These are phyloP conservation scores for Neospora caninum DNA, from an alignment of 169 alveolate genomes.

Conservation along the genomic window DNA sequence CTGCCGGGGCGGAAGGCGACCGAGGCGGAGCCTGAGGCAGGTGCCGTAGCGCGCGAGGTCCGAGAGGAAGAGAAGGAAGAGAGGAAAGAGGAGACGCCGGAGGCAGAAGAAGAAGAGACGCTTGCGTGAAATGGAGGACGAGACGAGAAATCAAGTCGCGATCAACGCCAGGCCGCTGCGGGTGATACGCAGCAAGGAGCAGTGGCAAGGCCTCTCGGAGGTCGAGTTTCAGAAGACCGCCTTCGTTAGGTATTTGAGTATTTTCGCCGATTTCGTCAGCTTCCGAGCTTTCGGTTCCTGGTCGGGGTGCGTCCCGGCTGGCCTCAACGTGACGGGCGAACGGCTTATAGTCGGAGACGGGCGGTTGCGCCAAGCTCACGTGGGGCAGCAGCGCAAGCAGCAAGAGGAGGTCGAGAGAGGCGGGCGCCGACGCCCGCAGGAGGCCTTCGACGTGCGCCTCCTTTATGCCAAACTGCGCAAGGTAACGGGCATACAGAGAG, in stretches of 20 bases:
- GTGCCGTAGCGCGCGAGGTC: background rate
- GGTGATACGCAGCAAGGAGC: conserved; percentile 22
- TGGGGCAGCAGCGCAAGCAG: background rate
- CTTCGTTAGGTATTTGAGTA: background rate
- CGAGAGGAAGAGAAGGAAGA: background rate
- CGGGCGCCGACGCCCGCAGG: background rate
- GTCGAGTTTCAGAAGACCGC: background rate
- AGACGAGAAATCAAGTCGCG: background rate
- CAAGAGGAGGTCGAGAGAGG: background rate
- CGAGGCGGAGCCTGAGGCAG: background rate
- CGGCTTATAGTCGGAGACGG: background rate
- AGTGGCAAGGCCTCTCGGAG: background rate
- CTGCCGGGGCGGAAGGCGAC: background rate
- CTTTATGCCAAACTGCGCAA: background rate
- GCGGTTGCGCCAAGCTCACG: background rate
- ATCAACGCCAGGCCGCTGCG: background rate
- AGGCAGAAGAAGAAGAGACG: background rate
- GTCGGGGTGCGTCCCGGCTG: background rate
- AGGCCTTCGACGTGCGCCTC: background rate
- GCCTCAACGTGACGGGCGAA: background rate
- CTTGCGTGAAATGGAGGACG: background rate
- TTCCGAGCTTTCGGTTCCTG: too few species aligned
- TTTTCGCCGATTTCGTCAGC: too few species aligned
- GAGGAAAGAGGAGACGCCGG: background rate
- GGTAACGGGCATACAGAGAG: background rate